Evolutionary conservation across 2,329 filamentous ascomycete genomes (phyloP).

Genomic region (Cadophora gregata): DNA sequence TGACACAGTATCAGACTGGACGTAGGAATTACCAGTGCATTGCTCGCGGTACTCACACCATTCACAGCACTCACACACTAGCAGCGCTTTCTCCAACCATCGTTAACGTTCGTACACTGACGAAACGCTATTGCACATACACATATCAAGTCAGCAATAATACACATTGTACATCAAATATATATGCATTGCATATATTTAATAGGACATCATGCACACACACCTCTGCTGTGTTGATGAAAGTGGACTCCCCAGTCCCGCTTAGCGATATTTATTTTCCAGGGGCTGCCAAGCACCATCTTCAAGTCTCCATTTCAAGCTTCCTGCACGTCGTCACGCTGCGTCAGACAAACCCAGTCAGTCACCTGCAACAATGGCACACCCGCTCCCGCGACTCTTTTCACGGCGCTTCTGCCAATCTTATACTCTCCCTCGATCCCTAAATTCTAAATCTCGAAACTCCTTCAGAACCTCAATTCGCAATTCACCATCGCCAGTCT

Average conservation of each 20-base stretch:
- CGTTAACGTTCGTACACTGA: too few relatives aligned
- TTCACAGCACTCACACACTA: too few relatives aligned
- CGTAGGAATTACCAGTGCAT: too few relatives aligned
- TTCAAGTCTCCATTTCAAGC: constrained; percentile 20
- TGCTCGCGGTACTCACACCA: neutral
- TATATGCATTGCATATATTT: neutral
- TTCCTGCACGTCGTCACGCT: constrained; percentile 31
- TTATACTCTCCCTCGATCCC: constrained; percentile 28
- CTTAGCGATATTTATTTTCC: constrained; percentile 13
- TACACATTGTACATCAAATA: too few relatives aligned
- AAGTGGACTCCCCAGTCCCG: neutral
- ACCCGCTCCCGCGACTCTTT: constrained; percentile 37
- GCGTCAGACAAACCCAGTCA: constrained; percentile 24
- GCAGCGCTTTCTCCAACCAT: too few relatives aligned
- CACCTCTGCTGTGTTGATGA: neutral
- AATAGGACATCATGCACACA: neutral
- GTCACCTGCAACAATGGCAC: constrained; percentile 35
- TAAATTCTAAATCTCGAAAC: constrained; percentile 32
- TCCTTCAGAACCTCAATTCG: constrained; percentile 30
- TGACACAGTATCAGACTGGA: too few relatives aligned
- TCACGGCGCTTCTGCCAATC: constrained; percentile 39
- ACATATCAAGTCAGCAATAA: too few relatives aligned
- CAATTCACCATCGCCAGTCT: constrained; percentile 16
- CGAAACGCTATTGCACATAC: too few relatives aligned
- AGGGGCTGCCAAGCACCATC: neutral